Percentiles rank a stretch among this genome's conserved stretches.
Conservation (phyloP, 257 asterid species). For the Leptodermis oblonga region DNA sequence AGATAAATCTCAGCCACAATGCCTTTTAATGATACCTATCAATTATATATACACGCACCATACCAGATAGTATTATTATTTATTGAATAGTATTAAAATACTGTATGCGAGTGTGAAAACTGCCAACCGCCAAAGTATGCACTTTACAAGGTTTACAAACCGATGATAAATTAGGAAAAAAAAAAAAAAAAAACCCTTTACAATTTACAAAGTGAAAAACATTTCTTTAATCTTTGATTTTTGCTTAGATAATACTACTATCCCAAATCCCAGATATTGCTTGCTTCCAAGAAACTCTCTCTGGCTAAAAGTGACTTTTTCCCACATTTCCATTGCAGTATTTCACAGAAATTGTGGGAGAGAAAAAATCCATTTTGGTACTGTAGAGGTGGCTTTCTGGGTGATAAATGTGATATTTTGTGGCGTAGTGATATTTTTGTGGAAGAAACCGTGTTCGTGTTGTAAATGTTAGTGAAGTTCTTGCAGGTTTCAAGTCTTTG, state of each 20-base stretch:
- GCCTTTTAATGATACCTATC: slow-evolving; percentile 15
- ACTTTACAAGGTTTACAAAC: neutral
- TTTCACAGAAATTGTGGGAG: neutral
- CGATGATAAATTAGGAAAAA: too few relatives aligned
- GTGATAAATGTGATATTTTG: neutral
- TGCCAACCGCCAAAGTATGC: neutral
- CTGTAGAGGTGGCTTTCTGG: neutral
- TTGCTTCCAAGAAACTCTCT: neutral
- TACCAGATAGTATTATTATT: slow-evolving; percentile 1
- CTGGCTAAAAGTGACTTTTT: too few relatives aligned
- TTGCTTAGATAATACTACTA: neutral
- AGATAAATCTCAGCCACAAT: slow-evolving; percentile 42
- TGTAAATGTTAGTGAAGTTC: too few relatives aligned
- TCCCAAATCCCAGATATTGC: neutral
- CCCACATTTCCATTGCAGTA: neutral
- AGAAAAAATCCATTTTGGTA: too few relatives aligned
- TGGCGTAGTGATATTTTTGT: neutral
- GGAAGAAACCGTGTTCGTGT: neutral
- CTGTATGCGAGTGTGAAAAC: neutral
- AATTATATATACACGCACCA: slow-evolving; percentile 18
- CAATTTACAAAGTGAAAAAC: too few relatives aligned
- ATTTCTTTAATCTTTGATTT: neutral
- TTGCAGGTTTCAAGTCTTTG: neutral
- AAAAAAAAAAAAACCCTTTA: neutral
- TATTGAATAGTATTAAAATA: neutral